Evolutionary conservation across 768 basidiomycete species (phyloP), one percentile per base, ranked within the genome.

Genomic region (Hebeloma cylindrosporum): DNA sequence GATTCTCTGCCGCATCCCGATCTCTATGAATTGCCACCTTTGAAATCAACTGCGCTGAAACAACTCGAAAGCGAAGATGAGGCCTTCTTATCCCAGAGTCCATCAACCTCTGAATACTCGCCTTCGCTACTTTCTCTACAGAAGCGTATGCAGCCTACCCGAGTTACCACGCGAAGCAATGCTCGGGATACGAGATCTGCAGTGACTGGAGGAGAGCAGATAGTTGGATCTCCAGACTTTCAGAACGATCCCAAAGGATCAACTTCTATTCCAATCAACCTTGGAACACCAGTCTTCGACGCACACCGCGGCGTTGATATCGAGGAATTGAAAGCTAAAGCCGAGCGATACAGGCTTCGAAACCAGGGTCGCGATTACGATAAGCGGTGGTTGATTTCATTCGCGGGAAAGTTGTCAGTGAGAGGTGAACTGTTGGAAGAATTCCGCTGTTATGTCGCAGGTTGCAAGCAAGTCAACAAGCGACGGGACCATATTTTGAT

Each of bases 401-500:
- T 84, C 59, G 83, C 82, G 11, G 85, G 85, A 22, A 80, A 80
- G 52, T 64, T 88, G 26, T 78, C 83, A 6, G 60, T 65, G 13
- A 67, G 69, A 26, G 85, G 85, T 5, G 75, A 80, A 54, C 68
- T 77, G 8, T 59, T 82, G 14, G 67, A 73, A 7, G 78, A 85
- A 30, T 87, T 77, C 52, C 73, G 85, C 27, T 88, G 85, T 54
- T 88, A 88, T 54, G 66, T 88, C 30, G 52, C 68, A 16, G 85
- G 81, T 6, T 88, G 85, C 60, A 62, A 68, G 20, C 85, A 88
- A 58, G 71, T 66, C 43, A 88, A 88, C 69, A 86, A 82, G 61
- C 72, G 85, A 45, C 69, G 80, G 43, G 85, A 88, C 57, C 85
- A 88, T 50, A 88, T 88, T 49, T 59, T 85, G 22, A 83, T 84